These are phyloP conservation scores for Yamadazyma membranifaciens DNA, from an alignment of 1,139 yeast species.

Conservation along the genomic window DNA sequence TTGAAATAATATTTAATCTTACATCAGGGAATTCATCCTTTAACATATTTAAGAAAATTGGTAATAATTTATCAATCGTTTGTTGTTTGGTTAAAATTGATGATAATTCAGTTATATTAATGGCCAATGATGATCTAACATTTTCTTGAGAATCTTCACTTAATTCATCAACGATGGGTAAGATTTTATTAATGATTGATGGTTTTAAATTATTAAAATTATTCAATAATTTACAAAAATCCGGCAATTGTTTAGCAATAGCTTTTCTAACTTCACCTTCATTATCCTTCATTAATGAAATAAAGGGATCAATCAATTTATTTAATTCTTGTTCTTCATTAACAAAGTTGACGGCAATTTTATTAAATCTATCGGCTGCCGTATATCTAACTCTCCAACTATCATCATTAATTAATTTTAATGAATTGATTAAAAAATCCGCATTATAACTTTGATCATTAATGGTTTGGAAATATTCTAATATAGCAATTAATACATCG, in stretches of 20 bases:
- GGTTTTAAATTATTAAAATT: constrained; percentile 44
- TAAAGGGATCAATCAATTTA: constrained; percentile 67
- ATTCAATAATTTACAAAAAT: constrained; percentile 58
- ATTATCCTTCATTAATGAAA: constrained; percentile 79
- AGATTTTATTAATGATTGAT: constrained; percentile 63
- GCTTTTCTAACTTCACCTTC: constrained; percentile 98
- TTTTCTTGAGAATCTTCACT: constrained; percentile 91
- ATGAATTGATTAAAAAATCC: constrained; percentile 55
- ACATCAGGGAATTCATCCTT: constrained; percentile 98
- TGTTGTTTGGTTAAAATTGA: constrained; percentile 83
- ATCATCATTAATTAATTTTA: constrained; percentile 78
- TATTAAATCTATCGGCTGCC: constrained; percentile 89
- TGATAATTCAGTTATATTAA: constrained; percentile 82
- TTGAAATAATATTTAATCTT: constrained; percentile 88
- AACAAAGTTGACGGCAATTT: constrained; percentile 66
- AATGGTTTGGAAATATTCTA: constrained; percentile 59
- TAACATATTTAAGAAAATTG: constrained; percentile 88
- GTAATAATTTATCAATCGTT: constrained; percentile 80
- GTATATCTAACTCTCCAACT: constrained; percentile 98
- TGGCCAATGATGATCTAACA: constrained; percentile 90
- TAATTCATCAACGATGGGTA: constrained; percentile 81
- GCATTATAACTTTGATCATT: constrained; percentile 58
- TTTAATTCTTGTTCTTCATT: constrained; percentile 49
- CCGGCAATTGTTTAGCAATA: constrained; percentile 87
- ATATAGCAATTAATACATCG: constrained; percentile 75